A percentile compares a stretch with the other conserved stretches of the same genome.
phyloP scores from a whole-genome alignment of 768 basidiomycete genomes.

The Agrocybe pediades region DNA sequence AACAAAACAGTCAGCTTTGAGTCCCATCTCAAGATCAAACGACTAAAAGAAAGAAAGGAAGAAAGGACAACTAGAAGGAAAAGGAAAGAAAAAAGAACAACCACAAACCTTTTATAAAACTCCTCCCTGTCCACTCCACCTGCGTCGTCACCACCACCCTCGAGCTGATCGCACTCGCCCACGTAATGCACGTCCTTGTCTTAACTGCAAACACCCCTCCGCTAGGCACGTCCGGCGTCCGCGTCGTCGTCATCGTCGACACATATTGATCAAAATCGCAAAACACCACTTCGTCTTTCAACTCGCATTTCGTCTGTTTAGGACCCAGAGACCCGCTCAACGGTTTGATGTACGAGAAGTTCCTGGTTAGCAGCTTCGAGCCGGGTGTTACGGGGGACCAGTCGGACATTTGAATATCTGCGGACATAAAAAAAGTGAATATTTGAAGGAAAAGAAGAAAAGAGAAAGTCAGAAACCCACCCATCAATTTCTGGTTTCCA shows the following conservation, averaged over 20 bases:
- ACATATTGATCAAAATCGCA: constrained; percentile 86
- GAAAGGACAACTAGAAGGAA: neutral
- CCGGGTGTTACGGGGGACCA: constrained; percentile 74
- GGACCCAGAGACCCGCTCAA: constrained; percentile 87
- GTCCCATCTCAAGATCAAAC: neutral
- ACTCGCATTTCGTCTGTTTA: constrained; percentile 94
- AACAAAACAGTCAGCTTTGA: neutral
- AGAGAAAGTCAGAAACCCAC: constrained; percentile 44
- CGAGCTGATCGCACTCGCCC: constrained; percentile 80
- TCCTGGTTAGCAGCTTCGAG: constrained; percentile 74
- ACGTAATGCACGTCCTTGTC: constrained; percentile 93
- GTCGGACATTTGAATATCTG: constrained; percentile 95
- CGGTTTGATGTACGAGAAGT: constrained; percentile 97
- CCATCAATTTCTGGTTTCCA: constrained; percentile 84
- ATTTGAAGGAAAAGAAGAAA: neutral
- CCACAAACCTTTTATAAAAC: constrained; percentile 86
- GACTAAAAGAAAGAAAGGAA: no score
- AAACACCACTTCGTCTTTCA: constrained; percentile 80
- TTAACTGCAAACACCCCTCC: constrained; percentile 93
- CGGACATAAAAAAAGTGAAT: neutral
- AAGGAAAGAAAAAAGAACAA: neutral
- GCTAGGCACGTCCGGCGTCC: constrained; percentile 93
- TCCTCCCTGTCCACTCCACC: constrained; percentile 95
- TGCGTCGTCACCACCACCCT: constrained; percentile 85
- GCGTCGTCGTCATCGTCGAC: constrained; percentile 83